Conservation (phyloP, 768 basidiomycete species). For the Nidularia sp. region DNA sequence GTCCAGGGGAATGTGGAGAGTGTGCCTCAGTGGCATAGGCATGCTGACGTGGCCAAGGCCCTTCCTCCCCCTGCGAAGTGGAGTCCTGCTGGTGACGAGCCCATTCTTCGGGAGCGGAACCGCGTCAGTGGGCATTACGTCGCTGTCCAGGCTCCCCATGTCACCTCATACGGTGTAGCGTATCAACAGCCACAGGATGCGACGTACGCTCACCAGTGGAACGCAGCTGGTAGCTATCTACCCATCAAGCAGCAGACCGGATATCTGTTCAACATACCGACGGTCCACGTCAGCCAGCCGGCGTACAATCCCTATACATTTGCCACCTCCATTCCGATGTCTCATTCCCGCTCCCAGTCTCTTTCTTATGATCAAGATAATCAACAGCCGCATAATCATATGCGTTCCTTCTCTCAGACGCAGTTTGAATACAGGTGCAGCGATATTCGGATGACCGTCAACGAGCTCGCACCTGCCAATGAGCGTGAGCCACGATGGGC, state of each 20-base stretch:
- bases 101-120: conserved; percentile 52
- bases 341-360: conserved; percentile 55
- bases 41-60: conserved; percentile 13
- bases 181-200: conserved; percentile 29
- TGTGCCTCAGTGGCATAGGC: conserved; percentile 11
- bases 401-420: conserved; percentile 58
- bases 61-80: conserved; percentile 77
- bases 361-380: conserved; percentile 50
- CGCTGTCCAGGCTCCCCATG: conserved; percentile 52
- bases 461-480: conserved; percentile 31
- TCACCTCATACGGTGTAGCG: conserved; percentile 4
- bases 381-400: conserved; percentile 40
- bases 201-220: conserved; percentile 37
- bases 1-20: conserved; percentile 4
- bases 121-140: conserved; percentile 56
- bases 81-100: conserved; percentile 80
- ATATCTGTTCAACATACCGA: conserved; percentile 32
- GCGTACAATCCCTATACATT: conserved; percentile 33
- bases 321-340: conserved; percentile 27
- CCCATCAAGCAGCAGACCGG: conserved; percentile 32
- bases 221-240: conserved; percentile 23
- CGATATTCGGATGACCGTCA: conserved; percentile 38
- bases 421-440: conserved; percentile 49
- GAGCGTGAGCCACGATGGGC: conserved; percentile 41
- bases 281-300: conserved; percentile 25